phyloP scores from a whole-genome alignment of 2,329 filamentous ascomycete species.

The Corinectria fuckeliana region DNA sequence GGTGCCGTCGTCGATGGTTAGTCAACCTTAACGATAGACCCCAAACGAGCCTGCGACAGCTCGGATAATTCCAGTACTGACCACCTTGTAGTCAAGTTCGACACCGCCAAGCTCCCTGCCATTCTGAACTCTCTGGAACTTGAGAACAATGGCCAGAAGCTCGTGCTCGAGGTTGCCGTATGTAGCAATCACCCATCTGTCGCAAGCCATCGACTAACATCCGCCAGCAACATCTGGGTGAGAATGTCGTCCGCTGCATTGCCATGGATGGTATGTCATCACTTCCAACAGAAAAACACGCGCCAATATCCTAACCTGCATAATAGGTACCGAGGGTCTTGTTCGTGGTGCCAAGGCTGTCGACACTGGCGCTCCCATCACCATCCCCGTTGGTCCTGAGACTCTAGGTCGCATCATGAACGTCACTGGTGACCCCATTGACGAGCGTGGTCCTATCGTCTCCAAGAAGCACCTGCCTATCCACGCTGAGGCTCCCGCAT shows the following conservation, averaged over 20 bases:
- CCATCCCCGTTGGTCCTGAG: conserved; percentile 89
- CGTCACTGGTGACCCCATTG: conserved; percentile 99
- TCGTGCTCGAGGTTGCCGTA: conserved; percentile 97
- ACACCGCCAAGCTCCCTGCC: conserved; percentile 87
- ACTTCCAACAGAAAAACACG: conserved; percentile 29
- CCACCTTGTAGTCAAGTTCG: conserved; percentile 84
- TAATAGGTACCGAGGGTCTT: conserved; percentile 95
- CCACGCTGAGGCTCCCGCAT: conserved; percentile 90
- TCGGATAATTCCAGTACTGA: conserved; percentile 32
- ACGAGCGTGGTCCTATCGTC: conserved; percentile 99
- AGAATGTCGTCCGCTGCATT: conserved; percentile 99
- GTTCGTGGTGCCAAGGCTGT: conserved; percentile 84
- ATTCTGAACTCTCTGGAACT: conserved; percentile 98
- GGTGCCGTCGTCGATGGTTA: conserved; percentile 98
- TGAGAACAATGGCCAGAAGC: conserved; percentile 89
- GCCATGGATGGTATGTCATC: conserved; percentile 92
- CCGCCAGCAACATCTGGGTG: conserved; percentile 94
- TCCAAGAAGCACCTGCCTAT: conserved; percentile 85
- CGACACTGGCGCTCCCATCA: conserved; percentile 95
- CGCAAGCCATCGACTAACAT: conserved; percentile 45
- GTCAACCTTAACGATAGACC: conserved; percentile 47
- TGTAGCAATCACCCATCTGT: conserved; percentile 37
- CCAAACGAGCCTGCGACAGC: conserved; percentile 11
- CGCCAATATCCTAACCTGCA: conserved; percentile 20
- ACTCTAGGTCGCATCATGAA: conserved; percentile 99